A percentile compares a stretch with the other conserved stretches of the same genome.
Conservation (phyloP, 495 filamentous ascomycete species). For the Apodospora peruviana region DNA sequence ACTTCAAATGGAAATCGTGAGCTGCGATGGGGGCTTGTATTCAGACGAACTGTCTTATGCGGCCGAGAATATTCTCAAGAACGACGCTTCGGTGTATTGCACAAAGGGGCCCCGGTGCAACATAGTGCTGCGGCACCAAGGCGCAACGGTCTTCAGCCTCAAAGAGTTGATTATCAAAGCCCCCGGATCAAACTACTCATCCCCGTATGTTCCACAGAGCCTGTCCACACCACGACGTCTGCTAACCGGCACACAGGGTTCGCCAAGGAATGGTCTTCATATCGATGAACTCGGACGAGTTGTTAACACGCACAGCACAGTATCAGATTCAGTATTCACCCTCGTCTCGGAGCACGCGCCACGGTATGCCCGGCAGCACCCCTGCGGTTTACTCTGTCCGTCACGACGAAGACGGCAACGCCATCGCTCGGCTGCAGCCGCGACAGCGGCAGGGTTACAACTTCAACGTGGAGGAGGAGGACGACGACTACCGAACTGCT, state of each 20-base stretch:
- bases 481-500: constrained; percentile 39
- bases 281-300: constrained; percentile 72
- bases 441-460: constrained; percentile 35
- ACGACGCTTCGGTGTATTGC: constrained; percentile 82
- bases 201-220: constrained; percentile 60
- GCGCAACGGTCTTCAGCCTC: constrained; percentile 69
- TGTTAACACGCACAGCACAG: constrained; percentile 64
- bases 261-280: constrained; percentile 94
- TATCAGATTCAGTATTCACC: constrained; percentile 68
- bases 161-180: constrained; percentile 85
- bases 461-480: constrained; percentile 49
- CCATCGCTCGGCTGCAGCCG: constrained; percentile 22
- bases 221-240: constrained; percentile 4
- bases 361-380: constrained; percentile 16
- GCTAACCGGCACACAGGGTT: constrained; percentile 50
- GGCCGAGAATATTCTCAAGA: constrained; percentile 75
- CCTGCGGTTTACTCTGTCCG: constrained; percentile 38
- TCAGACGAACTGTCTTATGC: constrained; percentile 55
- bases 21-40: constrained; percentile 83
- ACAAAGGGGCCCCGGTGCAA: constrained; percentile 80
- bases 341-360: constrained; percentile 11
- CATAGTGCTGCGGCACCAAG: constrained; percentile 73
- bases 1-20: constrained; percentile 77
- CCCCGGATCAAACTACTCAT: constrained; percentile 71
- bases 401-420: constrained; percentile 32